These are phyloP conservation scores for Oryza meyeriana DNA, from an alignment of 176 grass and related monocot species.

Conservation along the genomic window DNA sequence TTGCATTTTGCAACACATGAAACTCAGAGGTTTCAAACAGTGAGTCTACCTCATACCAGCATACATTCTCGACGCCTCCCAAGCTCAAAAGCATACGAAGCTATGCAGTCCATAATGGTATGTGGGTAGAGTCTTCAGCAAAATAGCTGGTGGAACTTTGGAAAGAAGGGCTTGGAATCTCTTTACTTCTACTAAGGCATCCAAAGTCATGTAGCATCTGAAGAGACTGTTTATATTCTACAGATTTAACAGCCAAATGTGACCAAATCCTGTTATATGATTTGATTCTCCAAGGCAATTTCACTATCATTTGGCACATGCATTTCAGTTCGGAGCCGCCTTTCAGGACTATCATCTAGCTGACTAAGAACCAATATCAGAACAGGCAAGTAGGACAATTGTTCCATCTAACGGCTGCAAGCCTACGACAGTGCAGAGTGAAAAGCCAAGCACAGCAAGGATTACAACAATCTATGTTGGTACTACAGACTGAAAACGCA, in stretches of 20 bases:
- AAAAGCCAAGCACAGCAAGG: not conserved
- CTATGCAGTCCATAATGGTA: too few relatives aligned
- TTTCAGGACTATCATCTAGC: not conserved
- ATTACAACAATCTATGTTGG: conserved; percentile 23
- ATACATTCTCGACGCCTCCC: too few relatives aligned
- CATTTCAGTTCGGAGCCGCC: not conserved
- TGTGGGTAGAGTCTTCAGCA: too few relatives aligned
- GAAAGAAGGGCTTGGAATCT: too few relatives aligned
- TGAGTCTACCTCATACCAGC: too few relatives aligned
- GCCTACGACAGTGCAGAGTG: conserved; percentile 5
- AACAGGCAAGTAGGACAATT: conserved; percentile 2
- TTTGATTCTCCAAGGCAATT: not conserved
- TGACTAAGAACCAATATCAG: not conserved
- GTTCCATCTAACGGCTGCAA: conserved; percentile 11
- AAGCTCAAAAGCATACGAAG: too few relatives aligned
- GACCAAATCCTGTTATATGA: not conserved
- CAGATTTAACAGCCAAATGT: not conserved
- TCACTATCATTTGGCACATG: not conserved
- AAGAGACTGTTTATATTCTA: not conserved
- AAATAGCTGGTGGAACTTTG: too few relatives aligned
- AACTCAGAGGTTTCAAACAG: too few relatives aligned
- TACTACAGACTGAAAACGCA: conserved; percentile 22
- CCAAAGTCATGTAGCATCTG: too few relatives aligned
- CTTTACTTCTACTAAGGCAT: too few relatives aligned
- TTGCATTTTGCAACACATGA: too few relatives aligned